Base-by-base conservation (phyloP, 1,284 basidiomycete species). In the Trichosporon faecale region DNA sequence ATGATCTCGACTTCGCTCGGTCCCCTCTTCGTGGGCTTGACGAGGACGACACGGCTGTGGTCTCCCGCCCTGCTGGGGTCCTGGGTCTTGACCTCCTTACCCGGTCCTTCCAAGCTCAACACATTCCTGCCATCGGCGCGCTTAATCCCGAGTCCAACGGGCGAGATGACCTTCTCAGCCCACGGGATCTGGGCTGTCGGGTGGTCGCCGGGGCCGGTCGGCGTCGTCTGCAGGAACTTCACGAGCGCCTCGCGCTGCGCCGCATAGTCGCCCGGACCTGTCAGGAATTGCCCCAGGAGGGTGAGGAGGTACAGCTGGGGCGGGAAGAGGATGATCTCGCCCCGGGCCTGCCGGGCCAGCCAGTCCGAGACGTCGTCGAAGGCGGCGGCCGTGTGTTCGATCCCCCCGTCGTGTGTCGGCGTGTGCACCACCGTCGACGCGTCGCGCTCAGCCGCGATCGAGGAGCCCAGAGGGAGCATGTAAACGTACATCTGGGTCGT, bases 401-500 rank as follows among this genome's bases (percentile, higher is more conserved):
- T 33, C 6, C 72, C 72, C 16, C 72, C 72, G 60, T 73, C 72
- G 64, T 73, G 72, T 4, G 68, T 69, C 0, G 69, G 64, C 14
- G 49, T 67, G 67, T 64, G 63, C 60, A 66, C 65, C 7, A 66
- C 60, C 55, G 18, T 49, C 9, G 25, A 29, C 25, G 49, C 52
- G 37, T 66, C 67, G 66, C 35, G 66, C 14, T 33, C 40, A 2
- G 60, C 69, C 12, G 31, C 33, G 31, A 55, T 55, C 35, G 35
- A 25, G 14, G 57, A 29, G 29, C 60, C 35, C 6, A 70, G 55
- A 1, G 72, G 72, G 2, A 73, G 72, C 23, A 73, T 60, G 66
- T 73, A 73, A 55, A 73, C 69, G 69, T 73, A 73, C 72, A 73
- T 73, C 60, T 73, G 72, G 8, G 70, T 69, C 40, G 69, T 71